Base-by-base conservation (phyloP, 768 basidiomycete species). In the Dendrothele bispora region DNA sequence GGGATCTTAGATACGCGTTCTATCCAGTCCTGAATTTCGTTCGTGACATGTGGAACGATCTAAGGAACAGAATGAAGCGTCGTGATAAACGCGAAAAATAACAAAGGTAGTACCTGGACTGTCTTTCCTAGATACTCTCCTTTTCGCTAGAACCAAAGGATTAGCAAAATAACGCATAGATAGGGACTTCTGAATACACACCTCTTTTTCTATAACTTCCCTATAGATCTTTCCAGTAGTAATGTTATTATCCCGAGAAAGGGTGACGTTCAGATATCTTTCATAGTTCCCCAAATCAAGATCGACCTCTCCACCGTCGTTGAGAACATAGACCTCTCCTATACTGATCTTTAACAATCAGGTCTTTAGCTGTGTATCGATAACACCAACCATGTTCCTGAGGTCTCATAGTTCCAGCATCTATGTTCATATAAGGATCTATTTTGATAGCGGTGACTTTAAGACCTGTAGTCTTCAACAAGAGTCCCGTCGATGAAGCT, bases 401-500 rank as follows among this genome's bases (percentile, higher is more conserved):
- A 12, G 95, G 95, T 41, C 92, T 79, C 95, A 99, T 99, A 17
- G 95, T 98, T 28, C 95, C 95, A 20, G 95, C 95, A 77, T 99
- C 95, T 59, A 99, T 98, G 72, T 99, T 99, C 95, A 99, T 98
- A 59, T 99, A 99, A 12, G 95, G 95, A 65, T 99, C 95, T 60
- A 99, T 98, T 73, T 99, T 99, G 78, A 99, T 98, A 10, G 95
- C 91, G 7, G 95, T 99, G 58, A 98, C 95, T 72, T 94, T 97
- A 51, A 97, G 77, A 39, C 95, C 95, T 29, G 87, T 84, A 36
- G 91, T 98, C 72, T 98, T 98, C 64, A 99, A 77, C 43, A 98
- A 79, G 43, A 98, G 75, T 50, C 95, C 95, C 5, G 95, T 98
- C 41, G 95, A 98, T 22, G 95, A 98, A 55, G 95, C 95, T 98